A percentile compares a stretch with the other conserved stretches of the same genome.
Evolutionary conservation across 345 rosid genomes (phyloP).

Genomic region (Gossypium australe): DNA sequence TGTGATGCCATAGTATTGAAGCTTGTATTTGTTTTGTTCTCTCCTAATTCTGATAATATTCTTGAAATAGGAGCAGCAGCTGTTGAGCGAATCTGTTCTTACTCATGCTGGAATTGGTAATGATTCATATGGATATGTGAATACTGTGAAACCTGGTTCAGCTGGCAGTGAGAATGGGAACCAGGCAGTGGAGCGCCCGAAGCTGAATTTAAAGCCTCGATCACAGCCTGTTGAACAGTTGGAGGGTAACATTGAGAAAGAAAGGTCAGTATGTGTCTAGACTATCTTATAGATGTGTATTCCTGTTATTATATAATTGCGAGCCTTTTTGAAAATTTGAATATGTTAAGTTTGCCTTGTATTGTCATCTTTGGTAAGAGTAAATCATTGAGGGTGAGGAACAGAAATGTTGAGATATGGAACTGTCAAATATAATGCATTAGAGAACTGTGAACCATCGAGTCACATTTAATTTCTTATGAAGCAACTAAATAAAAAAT

Average conservation of each 20-base stretch:
- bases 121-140: slow-evolving; percentile 25
- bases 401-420: neutral
- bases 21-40: slow-evolving; percentile 9
- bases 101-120: slow-evolving; percentile 25
- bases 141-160: slow-evolving; percentile 33
- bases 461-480: neutral
- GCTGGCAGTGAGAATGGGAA: slow-evolving; percentile 39
- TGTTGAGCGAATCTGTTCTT: slow-evolving; percentile 22
- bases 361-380: neutral
- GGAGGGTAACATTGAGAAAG: slow-evolving; percentile 46
- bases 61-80: slow-evolving; percentile 30
- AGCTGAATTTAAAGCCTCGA: slow-evolving; percentile 57
- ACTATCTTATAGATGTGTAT: neutral
- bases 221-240: slow-evolving; percentile 47
- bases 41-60: slow-evolving; percentile 12
- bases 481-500: neutral
- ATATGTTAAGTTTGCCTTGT: neutral
- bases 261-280: slow-evolving; percentile 37
- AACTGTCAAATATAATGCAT: neutral
- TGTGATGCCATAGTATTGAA: neutral
- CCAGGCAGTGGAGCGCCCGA: slow-evolving; percentile 54
- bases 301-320: neutral
- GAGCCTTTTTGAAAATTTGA: neutral
- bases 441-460: neutral
- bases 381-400: neutral